Evolutionary conservation across 1,284 basidiomycete species (phyloP).

Genomic region (Trichosporon coremiiforme): DNA sequence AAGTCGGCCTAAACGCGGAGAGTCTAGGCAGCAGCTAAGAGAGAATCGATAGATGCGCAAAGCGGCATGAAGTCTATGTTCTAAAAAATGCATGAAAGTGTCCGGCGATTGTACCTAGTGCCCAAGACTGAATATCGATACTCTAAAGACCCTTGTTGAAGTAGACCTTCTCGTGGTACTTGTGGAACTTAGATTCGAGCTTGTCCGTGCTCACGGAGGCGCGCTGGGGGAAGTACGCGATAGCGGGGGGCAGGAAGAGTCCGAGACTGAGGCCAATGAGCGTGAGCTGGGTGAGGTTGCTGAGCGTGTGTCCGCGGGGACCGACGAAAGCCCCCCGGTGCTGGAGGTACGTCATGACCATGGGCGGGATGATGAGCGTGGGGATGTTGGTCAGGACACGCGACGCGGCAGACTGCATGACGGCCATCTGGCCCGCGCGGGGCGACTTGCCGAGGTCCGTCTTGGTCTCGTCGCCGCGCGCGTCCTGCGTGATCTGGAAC

Average conservation of each 20-base stretch:
- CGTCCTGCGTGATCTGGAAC: constrained; percentile 47
- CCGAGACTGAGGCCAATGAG: constrained; percentile 59
- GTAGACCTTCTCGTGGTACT: constrained; percentile 55
- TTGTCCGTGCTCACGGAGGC: constrained; percentile 54
- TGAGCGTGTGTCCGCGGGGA: constrained; percentile 47
- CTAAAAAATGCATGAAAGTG: neutral
- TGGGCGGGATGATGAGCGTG: constrained; percentile 60
- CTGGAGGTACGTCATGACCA: constrained; percentile 58
- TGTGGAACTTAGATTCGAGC: constrained; percentile 53
- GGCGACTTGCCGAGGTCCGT: constrained; percentile 57
- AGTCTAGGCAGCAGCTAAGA: neutral
- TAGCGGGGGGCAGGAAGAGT: constrained; percentile 61
- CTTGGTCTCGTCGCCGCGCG: constrained; percentile 45
- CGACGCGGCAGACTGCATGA: constrained; percentile 60
- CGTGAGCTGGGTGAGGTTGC: constrained; percentile 54
- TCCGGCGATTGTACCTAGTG: too few species aligned
- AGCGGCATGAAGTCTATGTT: neutral
- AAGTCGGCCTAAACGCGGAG: neutral
- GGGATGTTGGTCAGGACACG: constrained; percentile 62
- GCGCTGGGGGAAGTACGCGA: constrained; percentile 61
- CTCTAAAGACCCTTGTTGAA: constrained; percentile 61
- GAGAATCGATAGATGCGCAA: neutral
- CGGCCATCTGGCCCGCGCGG: constrained; percentile 59
- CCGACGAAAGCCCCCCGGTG: constrained; percentile 54
- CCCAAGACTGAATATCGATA: neutral